phyloP scores from a whole-genome alignment of 2,329 filamentous ascomycete species.

The Neonectria coccinea region DNA sequence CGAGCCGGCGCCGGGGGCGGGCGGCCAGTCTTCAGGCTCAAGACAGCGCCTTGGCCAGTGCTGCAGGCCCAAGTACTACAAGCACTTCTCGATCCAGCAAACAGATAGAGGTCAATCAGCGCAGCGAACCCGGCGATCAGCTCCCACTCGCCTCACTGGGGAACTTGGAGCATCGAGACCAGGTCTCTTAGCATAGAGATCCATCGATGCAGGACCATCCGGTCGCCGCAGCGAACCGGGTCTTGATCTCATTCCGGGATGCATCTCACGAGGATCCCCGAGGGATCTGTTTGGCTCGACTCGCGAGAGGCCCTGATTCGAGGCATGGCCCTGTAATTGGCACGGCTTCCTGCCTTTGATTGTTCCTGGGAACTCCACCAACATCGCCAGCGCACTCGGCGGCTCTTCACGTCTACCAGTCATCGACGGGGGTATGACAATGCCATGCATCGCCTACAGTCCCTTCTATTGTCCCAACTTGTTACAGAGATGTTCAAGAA shows the following conservation, averaged over 20 bases:
- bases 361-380: conserved; percentile 37
- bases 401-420: conserved; percentile 32
- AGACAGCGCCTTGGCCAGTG: conserved; percentile 33
- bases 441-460: conserved; percentile 33
- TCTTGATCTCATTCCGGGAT: conserved; percentile 37
- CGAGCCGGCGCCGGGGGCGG: conserved; percentile 33
- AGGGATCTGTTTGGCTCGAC: conserved; percentile 46
- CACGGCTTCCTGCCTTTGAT: conserved; percentile 48
- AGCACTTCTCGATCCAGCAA: conserved; percentile 28
- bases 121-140: conserved; percentile 17
- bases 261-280: conserved; percentile 30
- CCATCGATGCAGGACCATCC: conserved; percentile 29
- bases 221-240: conserved; percentile 36
- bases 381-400: conserved; percentile 23
- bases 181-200: conserved; percentile 29
- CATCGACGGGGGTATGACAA: conserved; percentile 26
- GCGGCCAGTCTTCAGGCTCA: conserved; percentile 38
- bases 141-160: conserved; percentile 20
- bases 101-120: conserved; percentile 23
- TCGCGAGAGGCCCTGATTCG: conserved; percentile 42
- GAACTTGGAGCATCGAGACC: conserved; percentile 27
- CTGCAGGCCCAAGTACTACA: conserved; percentile 30
- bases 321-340: conserved; percentile 42
- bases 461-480: conserved; percentile 31
- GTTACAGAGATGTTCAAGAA: conserved; percentile 29